Base-by-base conservation (phyloP, 169 alveolate species). In the Toxoplasma gondii region DNA sequence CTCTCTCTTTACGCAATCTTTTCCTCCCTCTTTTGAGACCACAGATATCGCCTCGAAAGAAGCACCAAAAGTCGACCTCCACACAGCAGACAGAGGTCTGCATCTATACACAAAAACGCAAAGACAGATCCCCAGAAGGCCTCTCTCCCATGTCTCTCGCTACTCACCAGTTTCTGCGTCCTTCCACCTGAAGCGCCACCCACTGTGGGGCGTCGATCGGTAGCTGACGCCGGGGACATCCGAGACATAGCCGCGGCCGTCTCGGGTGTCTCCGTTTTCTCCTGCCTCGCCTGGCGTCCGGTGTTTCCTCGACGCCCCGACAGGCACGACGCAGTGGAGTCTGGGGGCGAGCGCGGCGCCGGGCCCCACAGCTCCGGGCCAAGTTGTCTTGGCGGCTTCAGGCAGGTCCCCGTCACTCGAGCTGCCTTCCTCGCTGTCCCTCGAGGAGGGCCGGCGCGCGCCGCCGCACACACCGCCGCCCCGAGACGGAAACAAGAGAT, bases 131-230 rank as follows among this genome's bases (percentile, higher is more conserved):
- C n/a, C n/a, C n/a, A n/a, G n/a, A n/a, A n/a, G n/a, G n/a, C n/a
- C n/a, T n/a, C n/a, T n/a, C n/a, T n/a, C n/a, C n/a, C n/a, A n/a
- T n/a, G n/a, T n/a, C n/a, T n/a, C n/a, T n/a, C n/a, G n/a, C n/a
- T n/a, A n/a, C 93, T 69, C 10, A 90, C 93, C 93, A 38, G 87
- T 90, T 69, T 90, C 93, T 4, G 87, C 27, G 78, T 90, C 93
- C 69, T 70, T 90, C 93, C 93, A 90, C 49, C 88, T 49, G 49
- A 90, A 74, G 22, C 88, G 39, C 93, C 93, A 90, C 43, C 93
- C 86, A 27, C 78, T 41, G 41, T 70, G 93, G 38, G 88, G 80
- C 31, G 93, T 53, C 45, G 86, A 53, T 36, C 93, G 38, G 41
- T 64, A 90, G 39, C 87, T 64, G 34, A 86, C 91, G 22, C 91